Conservation (phyloP, 1,284 basidiomycete genomes). For the Lignosus rhinocerotis region DNA sequence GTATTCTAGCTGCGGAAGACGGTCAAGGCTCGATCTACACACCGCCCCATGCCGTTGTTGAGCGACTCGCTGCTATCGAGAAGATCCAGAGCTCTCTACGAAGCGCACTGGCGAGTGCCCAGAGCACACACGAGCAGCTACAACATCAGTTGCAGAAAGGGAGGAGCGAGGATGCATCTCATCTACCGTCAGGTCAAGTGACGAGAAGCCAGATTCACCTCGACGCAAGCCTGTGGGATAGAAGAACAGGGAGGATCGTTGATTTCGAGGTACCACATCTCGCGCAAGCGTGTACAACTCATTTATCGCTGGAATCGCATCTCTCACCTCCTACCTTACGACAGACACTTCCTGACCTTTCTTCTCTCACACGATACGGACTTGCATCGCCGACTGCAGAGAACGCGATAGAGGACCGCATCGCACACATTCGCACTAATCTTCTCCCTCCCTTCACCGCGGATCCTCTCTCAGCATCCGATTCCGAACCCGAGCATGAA, state of each 20-base stretch:
- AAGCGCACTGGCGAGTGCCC: conserved; percentile 13
- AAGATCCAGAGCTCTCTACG: conserved; percentile 15
- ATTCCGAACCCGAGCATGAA: conserved; percentile 5
- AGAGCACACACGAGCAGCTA: conserved; percentile 15
- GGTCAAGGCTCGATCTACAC: not conserved
- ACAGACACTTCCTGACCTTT: conserved; percentile 2
- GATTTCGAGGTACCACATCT: conserved; percentile 14
- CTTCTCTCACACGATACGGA: not conserved
- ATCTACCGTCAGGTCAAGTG: not conserved
- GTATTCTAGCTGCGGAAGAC: not conserved
- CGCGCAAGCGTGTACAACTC: not conserved
- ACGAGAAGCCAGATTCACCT: conserved; percentile 1
- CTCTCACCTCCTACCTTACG: not conserved
- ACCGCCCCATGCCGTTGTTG: conserved; percentile 15
- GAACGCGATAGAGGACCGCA: conserved; percentile 24
- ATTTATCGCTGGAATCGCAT: not conserved
- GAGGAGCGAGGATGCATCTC: not conserved
- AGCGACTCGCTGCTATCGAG: conserved; percentile 17
- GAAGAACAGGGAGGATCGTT: not conserved
- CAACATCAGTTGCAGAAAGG: conserved; percentile 10
- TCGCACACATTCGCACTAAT: conserved; percentile 24
- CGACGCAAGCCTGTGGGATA: conserved; percentile 13
- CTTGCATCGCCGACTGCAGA: conserved; percentile 9
- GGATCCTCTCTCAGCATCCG: conserved; percentile 7
- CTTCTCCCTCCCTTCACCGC: conserved; percentile 24